These are phyloP conservation scores for Aspergillus fischeri DNA, from an alignment of 2,329 filamentous ascomycete species.

Conservation along the genomic window DNA sequence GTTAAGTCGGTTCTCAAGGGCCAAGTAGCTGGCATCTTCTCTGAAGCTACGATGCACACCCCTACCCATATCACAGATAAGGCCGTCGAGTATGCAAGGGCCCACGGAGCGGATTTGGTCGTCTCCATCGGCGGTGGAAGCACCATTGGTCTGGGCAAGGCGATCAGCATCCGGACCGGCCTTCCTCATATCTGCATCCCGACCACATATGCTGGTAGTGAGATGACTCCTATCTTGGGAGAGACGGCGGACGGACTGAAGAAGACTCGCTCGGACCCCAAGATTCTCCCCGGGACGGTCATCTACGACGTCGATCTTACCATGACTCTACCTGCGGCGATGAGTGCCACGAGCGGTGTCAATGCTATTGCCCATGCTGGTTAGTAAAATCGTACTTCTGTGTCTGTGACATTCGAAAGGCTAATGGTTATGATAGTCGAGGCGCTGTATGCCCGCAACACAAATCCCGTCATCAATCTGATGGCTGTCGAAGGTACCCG, in stretches of 20 bases:
- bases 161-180: conserved; percentile 50
- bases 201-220: conserved; percentile 60
- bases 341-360: conserved; percentile 58
- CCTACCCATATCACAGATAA: conserved; percentile 55
- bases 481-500: conserved; percentile 56
- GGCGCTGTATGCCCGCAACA: conserved; percentile 59
- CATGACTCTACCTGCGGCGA: conserved; percentile 50
- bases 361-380: conserved; percentile 63
- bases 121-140: conserved; percentile 61
- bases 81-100: conserved; percentile 48
- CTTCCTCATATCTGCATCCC: conserved; percentile 58
- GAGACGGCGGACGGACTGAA: conserved; percentile 58
- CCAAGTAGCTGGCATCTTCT: conserved; percentile 50
- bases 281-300: conserved; percentile 57
- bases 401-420: not conserved
- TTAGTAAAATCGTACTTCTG: conserved; percentile 19
- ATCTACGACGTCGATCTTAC: conserved; percentile 64
- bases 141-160: conserved; percentile 60
- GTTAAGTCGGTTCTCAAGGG: conserved; percentile 45
- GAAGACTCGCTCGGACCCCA: conserved; percentile 54
- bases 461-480: conserved; percentile 57
- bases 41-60: conserved; percentile 60
- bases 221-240: conserved; percentile 63
- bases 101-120: conserved; percentile 49
- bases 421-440: conserved; percentile 44